phyloP scores from a whole-genome alignment of 2,329 filamentous ascomycete species.

The Aspergillus quadrilineatus region DNA sequence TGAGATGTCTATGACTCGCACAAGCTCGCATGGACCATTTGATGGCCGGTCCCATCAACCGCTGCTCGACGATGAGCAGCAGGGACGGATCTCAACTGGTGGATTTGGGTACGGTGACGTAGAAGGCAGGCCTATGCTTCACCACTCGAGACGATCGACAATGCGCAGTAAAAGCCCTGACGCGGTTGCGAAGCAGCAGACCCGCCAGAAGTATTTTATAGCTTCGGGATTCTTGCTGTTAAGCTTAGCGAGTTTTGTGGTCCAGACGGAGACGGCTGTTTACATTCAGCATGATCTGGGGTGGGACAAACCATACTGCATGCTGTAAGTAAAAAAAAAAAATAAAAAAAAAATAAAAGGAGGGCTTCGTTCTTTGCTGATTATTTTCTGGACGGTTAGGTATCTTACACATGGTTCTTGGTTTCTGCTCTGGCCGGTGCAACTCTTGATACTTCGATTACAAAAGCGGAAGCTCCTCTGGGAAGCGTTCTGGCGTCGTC shows the following conservation, averaged over 20 bases:
- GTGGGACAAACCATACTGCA: conserved; percentile 99
- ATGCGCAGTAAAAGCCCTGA: conserved; percentile 78
- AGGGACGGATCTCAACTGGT: conserved; percentile 37
- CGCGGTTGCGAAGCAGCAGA: conserved; percentile 61
- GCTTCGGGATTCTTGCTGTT: conserved; percentile 79
- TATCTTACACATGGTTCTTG: conserved; percentile 95
- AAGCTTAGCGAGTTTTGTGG: conserved; percentile 81
- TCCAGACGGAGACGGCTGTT: conserved; percentile 93
- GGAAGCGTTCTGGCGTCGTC: conserved; percentile 79
- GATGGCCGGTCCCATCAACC: conserved; percentile 55
- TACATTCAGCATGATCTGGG: conserved; percentile 89
- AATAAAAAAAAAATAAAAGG: no score
- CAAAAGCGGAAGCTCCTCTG: conserved; percentile 78
- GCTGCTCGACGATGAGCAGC: conserved; percentile 51
- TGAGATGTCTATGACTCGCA: conserved; percentile 45
- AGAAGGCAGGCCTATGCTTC: conserved; percentile 41
- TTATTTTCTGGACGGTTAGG: conserved; percentile 35
- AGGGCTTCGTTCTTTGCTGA: not conserved
- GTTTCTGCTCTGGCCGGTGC: conserved; percentile 81
- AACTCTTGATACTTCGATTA: conserved; percentile 75
- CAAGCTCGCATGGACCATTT: conserved; percentile 48
- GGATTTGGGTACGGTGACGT: conserved; percentile 29
- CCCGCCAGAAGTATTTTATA: conserved; percentile 80
- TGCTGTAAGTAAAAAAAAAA: conserved; percentile 65
- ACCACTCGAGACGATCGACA: conserved; percentile 59